Evolutionary conservation across 805 yeast genomes (phyloP).

Genomic region (Priceomyces fermenticarens): DNA sequence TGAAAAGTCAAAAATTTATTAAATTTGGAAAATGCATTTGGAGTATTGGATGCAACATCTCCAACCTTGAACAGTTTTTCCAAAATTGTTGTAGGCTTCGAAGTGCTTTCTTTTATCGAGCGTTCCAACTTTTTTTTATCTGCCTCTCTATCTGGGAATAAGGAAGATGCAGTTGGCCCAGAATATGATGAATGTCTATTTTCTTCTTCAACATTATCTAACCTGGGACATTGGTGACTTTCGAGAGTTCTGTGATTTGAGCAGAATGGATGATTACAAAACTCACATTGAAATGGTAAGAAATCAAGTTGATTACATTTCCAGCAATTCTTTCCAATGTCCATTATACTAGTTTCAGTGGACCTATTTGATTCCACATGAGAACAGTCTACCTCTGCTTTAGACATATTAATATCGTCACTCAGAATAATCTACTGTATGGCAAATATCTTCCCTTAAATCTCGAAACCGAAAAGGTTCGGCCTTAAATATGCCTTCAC

Average conservation of each 20-base stretch:
- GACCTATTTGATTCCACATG: constrained; percentile 19
- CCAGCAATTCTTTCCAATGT: constrained; percentile 57
- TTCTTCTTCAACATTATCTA: constrained; percentile 3
- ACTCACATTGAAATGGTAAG: constrained; percentile 54
- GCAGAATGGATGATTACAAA: constrained; percentile 46
- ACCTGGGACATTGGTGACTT: constrained; percentile 29
- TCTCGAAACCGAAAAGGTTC: background rate
- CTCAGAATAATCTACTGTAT: no score
- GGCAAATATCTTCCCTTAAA: background rate
- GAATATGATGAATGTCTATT: constrained; percentile 7
- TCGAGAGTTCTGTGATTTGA: constrained; percentile 44
- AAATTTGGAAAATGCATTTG: constrained; percentile 26
- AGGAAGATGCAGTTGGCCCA: constrained; percentile 41
- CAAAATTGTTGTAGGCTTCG: constrained; percentile 23
- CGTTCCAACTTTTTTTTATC: constrained; percentile 35
- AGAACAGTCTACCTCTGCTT: constrained; percentile 8
- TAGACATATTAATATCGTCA: constrained; percentile 8
- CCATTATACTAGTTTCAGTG: constrained; percentile 38
- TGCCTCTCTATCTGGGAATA: constrained; percentile 52
- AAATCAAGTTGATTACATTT: constrained; percentile 55
- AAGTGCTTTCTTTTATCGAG: constrained; percentile 11
- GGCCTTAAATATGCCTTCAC: no score
- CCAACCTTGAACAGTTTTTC: constrained; percentile 27
- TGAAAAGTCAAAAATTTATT: constrained; percentile 25
- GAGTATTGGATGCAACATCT: constrained; percentile 16